These are phyloP conservation scores for Penicillium atrosanguineum DNA, from an alignment of 495 filamentous ascomycete genomes.

Conservation along the genomic window DNA sequence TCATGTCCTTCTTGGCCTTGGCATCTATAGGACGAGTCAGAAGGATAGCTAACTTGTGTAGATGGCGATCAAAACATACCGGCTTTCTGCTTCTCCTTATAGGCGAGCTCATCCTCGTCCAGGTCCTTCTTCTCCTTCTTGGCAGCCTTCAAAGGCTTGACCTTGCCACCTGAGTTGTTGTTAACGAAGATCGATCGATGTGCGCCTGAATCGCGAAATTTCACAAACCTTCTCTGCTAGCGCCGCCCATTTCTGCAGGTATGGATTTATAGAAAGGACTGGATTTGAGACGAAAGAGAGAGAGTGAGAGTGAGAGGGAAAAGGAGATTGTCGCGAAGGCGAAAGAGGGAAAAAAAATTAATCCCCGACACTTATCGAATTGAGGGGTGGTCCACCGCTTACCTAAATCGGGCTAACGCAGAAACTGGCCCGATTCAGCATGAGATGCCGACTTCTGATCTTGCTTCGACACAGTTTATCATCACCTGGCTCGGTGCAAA, in stretches of 20 bases:
- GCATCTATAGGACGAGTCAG: constrained; percentile 51
- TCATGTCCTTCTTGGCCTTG: constrained; percentile 73
- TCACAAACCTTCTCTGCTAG: constrained; percentile 61
- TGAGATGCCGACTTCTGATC: not conserved
- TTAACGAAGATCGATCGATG: constrained; percentile 3
- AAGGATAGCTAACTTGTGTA: not conserved
- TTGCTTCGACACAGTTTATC: not conserved
- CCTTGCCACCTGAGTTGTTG: constrained; percentile 66
- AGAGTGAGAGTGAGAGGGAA: constrained; percentile 1
- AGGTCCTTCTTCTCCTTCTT: constrained; percentile 76
- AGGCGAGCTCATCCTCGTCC: constrained; percentile 75
- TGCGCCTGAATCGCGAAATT: not conserved
- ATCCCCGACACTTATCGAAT: constrained; percentile 6
- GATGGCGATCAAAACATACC: constrained; percentile 45
- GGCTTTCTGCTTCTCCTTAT: constrained; percentile 68
- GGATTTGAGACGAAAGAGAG: not conserved
- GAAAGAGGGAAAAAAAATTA: constrained; percentile 23
- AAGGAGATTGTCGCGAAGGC: constrained; percentile 4
- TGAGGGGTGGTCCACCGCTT: constrained; percentile 14
- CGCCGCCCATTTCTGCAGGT: constrained; percentile 57
- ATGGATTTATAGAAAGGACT: not conserved
- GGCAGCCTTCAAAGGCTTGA: constrained; percentile 76
- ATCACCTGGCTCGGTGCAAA: not conserved
- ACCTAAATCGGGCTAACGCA: not conserved
- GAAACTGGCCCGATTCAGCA: not conserved